A percentile compares a stretch with the other conserved stretches of the same genome.
These are phyloP conservation scores for Mycena polygramma DNA, from an alignment of 768 basidiomycete species.

Conservation along the genomic window DNA sequence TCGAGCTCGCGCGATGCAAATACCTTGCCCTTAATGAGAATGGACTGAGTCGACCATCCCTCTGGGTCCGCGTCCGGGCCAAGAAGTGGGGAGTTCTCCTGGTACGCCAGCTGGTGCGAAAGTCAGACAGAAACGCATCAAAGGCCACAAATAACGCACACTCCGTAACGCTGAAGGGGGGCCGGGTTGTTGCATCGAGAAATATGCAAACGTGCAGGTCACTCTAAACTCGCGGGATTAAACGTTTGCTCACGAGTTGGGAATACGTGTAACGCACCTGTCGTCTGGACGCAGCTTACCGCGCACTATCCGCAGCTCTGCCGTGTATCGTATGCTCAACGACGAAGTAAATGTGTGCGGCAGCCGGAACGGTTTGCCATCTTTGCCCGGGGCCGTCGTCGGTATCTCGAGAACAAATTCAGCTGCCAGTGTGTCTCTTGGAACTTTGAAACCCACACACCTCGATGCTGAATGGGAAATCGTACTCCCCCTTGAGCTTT, in stretches of 20 bases:
- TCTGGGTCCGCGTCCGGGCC: slow-evolving; percentile 31
- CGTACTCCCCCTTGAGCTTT: too few species aligned
- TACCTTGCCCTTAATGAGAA: slow-evolving; percentile 19
- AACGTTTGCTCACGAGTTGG: neutral
- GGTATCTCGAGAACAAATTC: too few species aligned
- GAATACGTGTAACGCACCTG: slow-evolving; percentile 5
- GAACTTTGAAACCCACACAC: too few species aligned
- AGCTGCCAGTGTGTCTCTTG: too few species aligned
- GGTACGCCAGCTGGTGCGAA: slow-evolving; percentile 27
- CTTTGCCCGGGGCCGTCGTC: neutral
- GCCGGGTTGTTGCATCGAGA: slow-evolving; percentile 31
- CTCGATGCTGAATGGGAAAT: too few species aligned
- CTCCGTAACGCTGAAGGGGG: slow-evolving; percentile 19
- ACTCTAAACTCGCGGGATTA: slow-evolving; percentile 1
- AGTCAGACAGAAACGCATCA: too few species aligned
- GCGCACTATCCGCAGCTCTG: slow-evolving; percentile 28
- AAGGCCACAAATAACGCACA: neutral
- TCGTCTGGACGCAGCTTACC: slow-evolving; percentile 32
- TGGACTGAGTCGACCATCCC: slow-evolving; percentile 24
- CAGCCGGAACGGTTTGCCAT: slow-evolving; percentile 17
- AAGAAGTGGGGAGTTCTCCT: slow-evolving; percentile 30
- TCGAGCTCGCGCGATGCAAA: slow-evolving; percentile 32
- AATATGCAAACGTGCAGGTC: slow-evolving; percentile 18
- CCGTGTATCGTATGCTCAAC: slow-evolving; percentile 21
- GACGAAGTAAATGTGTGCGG: slow-evolving; percentile 26